Percentiles rank a stretch among this genome's conserved stretches.
Conservation (phyloP, 495 filamentous ascomycete genomes). For the Penicillium mononematosum region DNA sequence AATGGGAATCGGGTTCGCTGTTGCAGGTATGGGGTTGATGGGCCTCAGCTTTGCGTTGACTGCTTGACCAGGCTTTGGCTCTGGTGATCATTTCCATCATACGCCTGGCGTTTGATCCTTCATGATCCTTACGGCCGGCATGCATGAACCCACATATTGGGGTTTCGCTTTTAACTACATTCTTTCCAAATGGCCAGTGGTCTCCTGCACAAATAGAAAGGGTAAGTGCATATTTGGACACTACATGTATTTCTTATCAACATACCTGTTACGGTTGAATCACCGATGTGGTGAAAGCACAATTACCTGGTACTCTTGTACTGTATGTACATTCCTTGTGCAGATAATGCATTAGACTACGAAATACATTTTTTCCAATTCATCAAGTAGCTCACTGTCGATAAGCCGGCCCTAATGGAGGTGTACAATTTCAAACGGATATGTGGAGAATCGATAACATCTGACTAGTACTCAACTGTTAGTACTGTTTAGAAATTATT, state of each 20-base stretch:
- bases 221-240: not conserved
- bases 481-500: no score
- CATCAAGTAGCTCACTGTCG: not conserved
- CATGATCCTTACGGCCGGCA: conserved; percentile 3
- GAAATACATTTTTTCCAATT: not conserved
- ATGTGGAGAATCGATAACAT: no score
- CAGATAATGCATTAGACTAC: not conserved
- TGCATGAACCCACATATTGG: conserved; percentile 5
- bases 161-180: not conserved
- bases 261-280: not conserved
- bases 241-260: not conserved
- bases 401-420: no score
- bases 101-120: not conserved
- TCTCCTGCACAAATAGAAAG: not conserved
- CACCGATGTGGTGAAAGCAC: not conserved
- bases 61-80: conserved; percentile 33
- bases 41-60: conserved; percentile 85
- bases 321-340: not conserved
- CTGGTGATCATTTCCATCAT: not conserved
- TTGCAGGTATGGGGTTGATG: conserved; percentile 86
- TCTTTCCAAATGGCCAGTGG: not conserved
- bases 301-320: not conserved
- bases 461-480: no score
- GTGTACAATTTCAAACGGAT: no score
- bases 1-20: conserved; percentile 80